Evolutionary conservation across 805 yeast genomes (phyloP).

Genomic region (Yarrowia sp.): DNA sequence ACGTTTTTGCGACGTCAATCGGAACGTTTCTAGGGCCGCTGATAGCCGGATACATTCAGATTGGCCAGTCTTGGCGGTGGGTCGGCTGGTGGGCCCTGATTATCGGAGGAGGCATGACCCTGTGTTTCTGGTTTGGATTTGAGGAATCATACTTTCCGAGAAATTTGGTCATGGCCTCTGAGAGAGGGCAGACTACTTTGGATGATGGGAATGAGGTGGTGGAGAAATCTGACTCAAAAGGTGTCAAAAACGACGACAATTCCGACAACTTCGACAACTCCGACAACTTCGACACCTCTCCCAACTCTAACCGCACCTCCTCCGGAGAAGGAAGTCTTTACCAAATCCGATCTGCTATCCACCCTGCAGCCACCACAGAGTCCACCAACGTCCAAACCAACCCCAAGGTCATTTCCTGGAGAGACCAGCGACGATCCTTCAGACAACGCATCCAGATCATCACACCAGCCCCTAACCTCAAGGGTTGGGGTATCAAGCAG

Average conservation of each 20-base stretch:
- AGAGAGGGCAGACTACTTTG: conserved; percentile 25
- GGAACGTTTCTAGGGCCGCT: conserved; percentile 84
- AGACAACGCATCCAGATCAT: conserved; percentile 54
- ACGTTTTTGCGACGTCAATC: conserved; percentile 75
- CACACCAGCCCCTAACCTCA: conserved; percentile 59
- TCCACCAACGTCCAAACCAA: conserved; percentile 32
- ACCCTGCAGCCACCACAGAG: neutral
- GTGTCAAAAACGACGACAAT: too few species aligned
- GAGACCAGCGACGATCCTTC: conserved; percentile 49
- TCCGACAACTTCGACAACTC: neutral
- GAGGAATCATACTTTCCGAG: conserved; percentile 69
- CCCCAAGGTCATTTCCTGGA: conserved; percentile 49
- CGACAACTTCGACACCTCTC: neutral
- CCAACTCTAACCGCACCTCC: neutral
- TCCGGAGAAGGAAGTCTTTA: conserved; percentile 1
- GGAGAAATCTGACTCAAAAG: neutral
- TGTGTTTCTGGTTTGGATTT: conserved; percentile 63
- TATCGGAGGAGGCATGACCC: conserved; percentile 64
- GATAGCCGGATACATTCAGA: conserved; percentile 72
- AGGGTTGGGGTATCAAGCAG: conserved; percentile 71
- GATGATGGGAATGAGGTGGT: neutral
- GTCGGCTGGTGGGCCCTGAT: conserved; percentile 74
- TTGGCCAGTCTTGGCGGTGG: conserved; percentile 72
- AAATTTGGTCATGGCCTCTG: conserved; percentile 35
- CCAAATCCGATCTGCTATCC: conserved; percentile 14